Base-by-base conservation (phyloP, 345 rosid genomes). In the Mallotus nudiflorus region DNA sequence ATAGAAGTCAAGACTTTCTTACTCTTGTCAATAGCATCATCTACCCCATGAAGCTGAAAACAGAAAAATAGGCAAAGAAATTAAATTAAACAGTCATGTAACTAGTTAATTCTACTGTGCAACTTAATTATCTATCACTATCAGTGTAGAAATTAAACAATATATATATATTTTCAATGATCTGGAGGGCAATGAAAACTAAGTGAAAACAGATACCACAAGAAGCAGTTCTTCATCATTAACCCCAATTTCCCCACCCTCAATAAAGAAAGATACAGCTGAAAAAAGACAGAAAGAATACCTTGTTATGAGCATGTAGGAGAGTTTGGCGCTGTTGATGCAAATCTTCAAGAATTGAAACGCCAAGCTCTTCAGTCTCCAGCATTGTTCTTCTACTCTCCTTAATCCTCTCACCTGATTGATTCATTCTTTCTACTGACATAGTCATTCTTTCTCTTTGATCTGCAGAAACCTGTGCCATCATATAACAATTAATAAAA, bases 351-450 rank as follows among this genome's bases (percentile, higher is more conserved):
- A 96, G 99, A 80, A 96, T 83, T 28, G 99, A 92, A 71, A 96
- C 97, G 29, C 99, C 99, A 33, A 92, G 90, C 57, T 92, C 96
- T 83, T 96, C 99, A 22, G 99, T 92, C 81, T 96, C 99, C 63
- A 92, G 82, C 89, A 92, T 87, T 66, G 88, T 85, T 81, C 84
- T 91, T 77, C 94, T 89, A 77, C 99, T 81, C 66, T 92, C 98
- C 80, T 85, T 90, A 50, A 96, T 70, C 81, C 97, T 84, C 68
- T 89, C 93, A 22, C 91, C 75, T 22, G 91, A 77, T 5, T 85
- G 82, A 48, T 85, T 87, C 73, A 96, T 64, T 70, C 91, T 88
- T 22, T 80, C 99, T 0, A 95, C 90, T 22, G 97, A 83, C 82
- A 82, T 83, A 87, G 88, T 70, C 69, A 92, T 59, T 69, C 99